Evolutionary conservation across 306 rosid genomes (phyloP).

Genomic region (Cajanus cajan): DNA sequence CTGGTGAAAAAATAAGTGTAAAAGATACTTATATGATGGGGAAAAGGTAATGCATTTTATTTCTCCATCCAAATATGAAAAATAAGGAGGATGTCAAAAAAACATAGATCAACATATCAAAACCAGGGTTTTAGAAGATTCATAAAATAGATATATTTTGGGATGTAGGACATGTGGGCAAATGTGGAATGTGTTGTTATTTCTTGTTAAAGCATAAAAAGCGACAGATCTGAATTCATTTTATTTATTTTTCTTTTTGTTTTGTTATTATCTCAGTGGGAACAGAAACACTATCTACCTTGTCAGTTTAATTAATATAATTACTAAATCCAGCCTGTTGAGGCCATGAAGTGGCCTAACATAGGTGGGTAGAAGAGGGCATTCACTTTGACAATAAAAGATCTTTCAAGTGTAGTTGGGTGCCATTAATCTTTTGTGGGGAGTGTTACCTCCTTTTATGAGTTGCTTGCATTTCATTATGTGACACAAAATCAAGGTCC

Average conservation of each 20-base stretch:
- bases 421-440: constrained; percentile 36
- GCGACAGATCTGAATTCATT: background rate
- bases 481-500: constrained; percentile 26
- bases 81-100: background rate
- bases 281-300: constrained; percentile 27
- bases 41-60: too few species aligned
- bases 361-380: constrained; percentile 39
- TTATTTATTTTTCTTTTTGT: background rate
- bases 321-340: constrained; percentile 34
- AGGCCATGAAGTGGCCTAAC: constrained; percentile 32
- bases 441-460: background rate
- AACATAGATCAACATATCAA: background rate
- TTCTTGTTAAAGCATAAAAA: constrained; percentile 15
- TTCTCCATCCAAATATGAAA: background rate
- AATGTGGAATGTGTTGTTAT: constrained; percentile 4
- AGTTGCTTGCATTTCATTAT: background rate
- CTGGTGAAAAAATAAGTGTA: too few species aligned
- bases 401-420: constrained; percentile 40
- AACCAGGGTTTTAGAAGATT: background rate
- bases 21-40: too few species aligned
- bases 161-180: background rate
- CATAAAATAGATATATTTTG: constrained; percentile 2
- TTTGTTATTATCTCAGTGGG: background rate
- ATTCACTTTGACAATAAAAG: constrained; percentile 39
- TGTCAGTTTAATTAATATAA: constrained; percentile 37